Conservation (phyloP, 768 basidiomycete genomes). For the Boletus subparvulus region DNA sequence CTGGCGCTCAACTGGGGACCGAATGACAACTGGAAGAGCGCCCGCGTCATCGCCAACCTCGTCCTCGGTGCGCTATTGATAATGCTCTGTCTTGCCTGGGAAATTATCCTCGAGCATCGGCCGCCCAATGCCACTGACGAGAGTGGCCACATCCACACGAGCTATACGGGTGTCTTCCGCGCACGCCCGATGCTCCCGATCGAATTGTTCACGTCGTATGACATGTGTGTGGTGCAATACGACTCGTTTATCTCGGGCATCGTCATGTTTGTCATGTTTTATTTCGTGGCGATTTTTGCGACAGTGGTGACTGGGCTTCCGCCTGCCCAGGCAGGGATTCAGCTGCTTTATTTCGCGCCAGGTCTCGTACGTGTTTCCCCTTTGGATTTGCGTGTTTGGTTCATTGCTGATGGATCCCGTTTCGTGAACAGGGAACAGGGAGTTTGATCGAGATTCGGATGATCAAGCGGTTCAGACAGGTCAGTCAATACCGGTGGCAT, state of each 20-base stretch:
- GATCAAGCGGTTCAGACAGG: conserved; percentile 39
- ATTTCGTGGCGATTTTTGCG: conserved; percentile 54
- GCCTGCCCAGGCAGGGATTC: conserved; percentile 42
- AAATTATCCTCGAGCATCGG: conserved; percentile 38
- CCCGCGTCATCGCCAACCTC: conserved; percentile 47
- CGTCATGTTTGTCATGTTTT: conserved; percentile 53
- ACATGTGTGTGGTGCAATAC: conserved; percentile 41
- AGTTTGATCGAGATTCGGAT: conserved; percentile 34
- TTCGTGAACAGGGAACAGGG: conserved; percentile 37
- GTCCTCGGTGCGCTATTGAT: conserved; percentile 45
- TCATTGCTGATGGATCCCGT: not conserved
- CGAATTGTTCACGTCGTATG: conserved; percentile 41
- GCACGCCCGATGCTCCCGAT: conserved; percentile 49
- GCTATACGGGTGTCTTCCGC: conserved; percentile 18
- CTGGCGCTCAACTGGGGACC: conserved; percentile 55
- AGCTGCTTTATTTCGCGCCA: conserved; percentile 53
- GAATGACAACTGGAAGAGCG: conserved; percentile 39
- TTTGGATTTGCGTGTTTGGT: not conserved
- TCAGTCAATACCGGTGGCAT: conserved; percentile 8
- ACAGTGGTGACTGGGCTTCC: conserved; percentile 43
- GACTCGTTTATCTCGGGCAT: conserved; percentile 44
- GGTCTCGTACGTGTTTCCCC: conserved; percentile 38
- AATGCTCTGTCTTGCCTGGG: conserved; percentile 43
- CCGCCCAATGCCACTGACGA: not conserved
- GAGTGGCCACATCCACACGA: not conserved